Evolutionary conservation across 2,329 filamentous ascomycete genomes (phyloP), one percentile per base, ranked within the genome.

Genomic region (Xylaria sp.): DNA sequence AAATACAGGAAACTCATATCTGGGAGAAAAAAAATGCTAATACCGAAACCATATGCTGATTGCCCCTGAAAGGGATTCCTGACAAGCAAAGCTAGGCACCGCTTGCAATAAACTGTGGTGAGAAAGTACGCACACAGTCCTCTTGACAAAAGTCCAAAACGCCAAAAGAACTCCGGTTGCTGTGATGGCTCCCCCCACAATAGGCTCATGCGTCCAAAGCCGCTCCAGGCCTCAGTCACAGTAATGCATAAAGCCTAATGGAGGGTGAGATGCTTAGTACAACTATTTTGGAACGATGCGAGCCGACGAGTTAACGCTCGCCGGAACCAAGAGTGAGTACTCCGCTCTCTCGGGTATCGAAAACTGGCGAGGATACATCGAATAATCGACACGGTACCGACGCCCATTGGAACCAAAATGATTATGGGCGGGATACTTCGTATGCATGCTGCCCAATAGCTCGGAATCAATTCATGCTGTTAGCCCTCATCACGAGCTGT

Each of bases 401-500:
- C 33, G 28, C 51, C 58, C 33, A 61, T 42, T 54, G 15, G 26
- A 56, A 48, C 60, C 33, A 42, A 61, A 17, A 23, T 31, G 36
- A 54, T 23, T 5, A 62, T 26, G 56, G 57, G 49, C 33, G 28
- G 31, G 28, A 36, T 62, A 44, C 33, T 26, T 66, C 38, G 46
- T 13, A 53, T 57, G 38, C 51, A 31, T 62, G 49, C 28, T 23
- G 64, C 33, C 61, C 20, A 54, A 64, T 42, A 57, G 40, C 38
- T 64, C 64, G 63, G 67, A 57, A 68, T 70, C 67, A 70, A 57
- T 72, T 78, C 67, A 79, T 73, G 69, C 77, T 79, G 66, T 78
- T 76, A 65, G 77, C 77, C 71, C 77, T 76, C 33, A 76, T 71
- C 20, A 78, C 63, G 72, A 78, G 77, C 77, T 79, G 66, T 69